Conservation (phyloP, 345 rosid species). For the Gossypium turneri region DNA sequence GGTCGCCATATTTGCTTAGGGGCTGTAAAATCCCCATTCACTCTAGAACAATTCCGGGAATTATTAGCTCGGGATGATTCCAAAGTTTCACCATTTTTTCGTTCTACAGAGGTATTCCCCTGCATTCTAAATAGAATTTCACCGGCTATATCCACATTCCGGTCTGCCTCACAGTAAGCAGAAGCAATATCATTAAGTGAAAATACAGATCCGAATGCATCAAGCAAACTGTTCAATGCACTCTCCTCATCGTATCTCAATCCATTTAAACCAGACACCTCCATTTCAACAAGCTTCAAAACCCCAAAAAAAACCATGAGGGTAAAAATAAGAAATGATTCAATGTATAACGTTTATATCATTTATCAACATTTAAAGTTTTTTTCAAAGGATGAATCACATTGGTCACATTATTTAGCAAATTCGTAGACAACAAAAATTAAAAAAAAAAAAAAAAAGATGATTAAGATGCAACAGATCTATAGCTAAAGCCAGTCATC, state of each 20-base stretch:
- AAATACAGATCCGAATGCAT: constrained; percentile 36
- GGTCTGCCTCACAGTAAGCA: constrained; percentile 38
- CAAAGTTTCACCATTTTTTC: constrained; percentile 10
- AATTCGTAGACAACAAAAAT: neutral
- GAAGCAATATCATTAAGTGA: constrained; percentile 42
- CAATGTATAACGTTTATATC: neutral
- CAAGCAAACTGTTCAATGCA: constrained; percentile 40
- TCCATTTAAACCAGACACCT: constrained; percentile 25
- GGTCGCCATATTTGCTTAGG: neutral
- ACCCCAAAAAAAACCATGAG: neutral
- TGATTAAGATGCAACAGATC: neutral
- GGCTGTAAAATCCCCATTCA: neutral
- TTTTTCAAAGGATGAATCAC: neutral
- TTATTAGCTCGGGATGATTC: constrained; percentile 16
- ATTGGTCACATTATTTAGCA: neutral
- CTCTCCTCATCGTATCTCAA: constrained; percentile 30
- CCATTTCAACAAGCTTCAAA: constrained; percentile 32
- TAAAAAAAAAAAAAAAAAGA: too few species aligned
- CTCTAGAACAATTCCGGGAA: neutral
- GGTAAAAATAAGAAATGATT: neutral
- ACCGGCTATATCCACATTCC: constrained; percentile 35
- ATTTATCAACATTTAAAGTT: neutral
- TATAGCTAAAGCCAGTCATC: neutral
- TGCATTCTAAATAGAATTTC: constrained; percentile 32
- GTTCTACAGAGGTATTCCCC: constrained; percentile 18